Conservation (phyloP, 75 land plant species). For the Cunninghamia lanceolata region DNA sequence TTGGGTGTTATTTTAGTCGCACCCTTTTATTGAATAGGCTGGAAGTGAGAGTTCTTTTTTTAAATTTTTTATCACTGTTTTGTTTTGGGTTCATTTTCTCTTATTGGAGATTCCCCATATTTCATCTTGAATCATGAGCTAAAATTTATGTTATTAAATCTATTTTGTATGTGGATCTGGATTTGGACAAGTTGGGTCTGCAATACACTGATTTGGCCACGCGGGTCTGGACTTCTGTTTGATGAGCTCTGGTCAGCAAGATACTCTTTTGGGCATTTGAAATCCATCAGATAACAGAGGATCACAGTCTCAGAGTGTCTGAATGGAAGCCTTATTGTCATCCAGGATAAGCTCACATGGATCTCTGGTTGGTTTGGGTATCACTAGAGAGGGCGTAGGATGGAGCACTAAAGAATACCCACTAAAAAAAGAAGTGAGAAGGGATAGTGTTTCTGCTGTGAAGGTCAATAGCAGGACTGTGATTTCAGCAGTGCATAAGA, state of each 20-base stretch:
- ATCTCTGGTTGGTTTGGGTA: slow-evolving; percentile 7
- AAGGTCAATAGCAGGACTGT: neutral
- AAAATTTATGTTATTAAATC: neutral
- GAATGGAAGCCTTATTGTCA: neutral
- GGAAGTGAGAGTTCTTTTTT: neutral
- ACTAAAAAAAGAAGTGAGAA: neutral
- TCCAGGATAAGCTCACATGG: neutral
- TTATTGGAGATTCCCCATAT: neutral
- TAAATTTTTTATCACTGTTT: neutral
- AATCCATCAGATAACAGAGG: neutral
- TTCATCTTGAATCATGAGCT: neutral
- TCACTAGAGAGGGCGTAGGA: neutral
- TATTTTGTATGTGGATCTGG: neutral
- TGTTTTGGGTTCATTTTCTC: neutral
- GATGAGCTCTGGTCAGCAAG: neutral
- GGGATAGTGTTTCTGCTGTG: neutral
- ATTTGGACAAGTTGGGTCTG: neutral
- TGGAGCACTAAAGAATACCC: neutral
- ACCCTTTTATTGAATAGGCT: neutral
- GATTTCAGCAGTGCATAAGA: slow-evolving; percentile 12
- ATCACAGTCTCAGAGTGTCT: neutral
- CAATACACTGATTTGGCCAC: neutral
- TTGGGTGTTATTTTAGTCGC: neutral
- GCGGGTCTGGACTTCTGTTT: neutral
- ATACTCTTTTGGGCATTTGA: neutral